Percentiles rank a stretch among this genome's conserved stretches.
These are phyloP conservation scores for Tetrapisispora namnaoensis DNA, from an alignment of 805 yeast species.

Conservation along the genomic window DNA sequence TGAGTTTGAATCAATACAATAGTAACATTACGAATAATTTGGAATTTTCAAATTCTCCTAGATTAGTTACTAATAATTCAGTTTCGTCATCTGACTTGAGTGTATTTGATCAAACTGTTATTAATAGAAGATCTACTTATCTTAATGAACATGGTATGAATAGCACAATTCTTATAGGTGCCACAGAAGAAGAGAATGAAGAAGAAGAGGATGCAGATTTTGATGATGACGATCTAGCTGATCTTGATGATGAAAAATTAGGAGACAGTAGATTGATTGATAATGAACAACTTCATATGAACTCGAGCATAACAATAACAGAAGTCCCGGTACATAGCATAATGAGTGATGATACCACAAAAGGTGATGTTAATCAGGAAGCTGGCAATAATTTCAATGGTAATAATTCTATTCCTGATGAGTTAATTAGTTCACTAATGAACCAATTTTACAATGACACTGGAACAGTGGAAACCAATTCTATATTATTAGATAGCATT, in stretches of 20 bases:
- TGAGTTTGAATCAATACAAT: constrained; percentile 5
- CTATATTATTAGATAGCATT: background rate
- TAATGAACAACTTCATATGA: background rate
- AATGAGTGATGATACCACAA: background rate
- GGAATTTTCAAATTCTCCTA: background rate
- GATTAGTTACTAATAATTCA: background rate
- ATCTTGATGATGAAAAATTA: background rate
- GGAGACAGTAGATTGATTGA: background rate
- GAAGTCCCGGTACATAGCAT: background rate
- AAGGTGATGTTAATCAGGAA: background rate
- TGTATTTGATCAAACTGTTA: constrained; percentile 1
- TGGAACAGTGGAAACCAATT: background rate
- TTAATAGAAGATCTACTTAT: background rate
- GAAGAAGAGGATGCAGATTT: background rate
- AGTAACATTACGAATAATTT: background rate
- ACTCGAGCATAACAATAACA: background rate
- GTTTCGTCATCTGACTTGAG: background rate
- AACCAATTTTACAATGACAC: background rate
- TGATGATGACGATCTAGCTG: background rate
- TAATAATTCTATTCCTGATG: background rate
- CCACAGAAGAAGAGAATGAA: background rate
- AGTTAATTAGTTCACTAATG: background rate
- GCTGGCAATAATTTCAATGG: background rate
- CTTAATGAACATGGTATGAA: background rate
- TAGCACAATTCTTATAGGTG: background rate